Evolutionary conservation across 495 filamentous ascomycete genomes (phyloP), one percentile per base, ranked within the genome.

Genomic region (Lasiosphaeriaceae sp.): DNA sequence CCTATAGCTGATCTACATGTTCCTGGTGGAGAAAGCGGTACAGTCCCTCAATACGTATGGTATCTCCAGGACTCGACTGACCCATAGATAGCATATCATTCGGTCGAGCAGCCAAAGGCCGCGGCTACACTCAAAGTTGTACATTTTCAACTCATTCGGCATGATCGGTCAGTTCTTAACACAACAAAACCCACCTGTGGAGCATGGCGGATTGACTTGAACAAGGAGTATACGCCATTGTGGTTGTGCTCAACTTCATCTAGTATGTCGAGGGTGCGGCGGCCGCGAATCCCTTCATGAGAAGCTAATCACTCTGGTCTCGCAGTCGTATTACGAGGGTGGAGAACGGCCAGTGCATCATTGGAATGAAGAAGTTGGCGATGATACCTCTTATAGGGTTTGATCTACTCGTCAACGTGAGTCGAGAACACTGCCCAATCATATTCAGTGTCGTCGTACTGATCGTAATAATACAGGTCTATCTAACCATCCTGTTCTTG

Each of bases 21-120:
- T 82, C 52, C 61, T 80, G 20, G 77, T 79, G 0, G 80, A 82
- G 61, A 80, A 80, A 64, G 76, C 71, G 29, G 80, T 82, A 70
- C 53, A 77, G 7, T 21, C 3, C 23, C 24, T 6, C 19, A n/a
- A n/a, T 47, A 21, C 8, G 19, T 1, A 21, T 14, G 6, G n/a
- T 16, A 17, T 14, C 14, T 20, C 20, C 2, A 2, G 17, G 12
- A 3, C 26, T 19, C 19, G 21, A 9, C 49, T 63, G 37, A 63
- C 54, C 50, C 3, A n/a, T 17, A 4, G 6, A 2, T 34, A 83
- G 79, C 76, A 76, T 57, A 76, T 80, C 24, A 76, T 81, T 19
- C 72, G 75, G 20, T 68, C 67, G 35, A 71, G 70, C 41, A 57
- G 67, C 37, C 71, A 71, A 56, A 71, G 66, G 39, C 64, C 64